Base-by-base conservation (phyloP, 2,329 filamentous ascomycete genomes). In the Stromatinia cepivora region DNA sequence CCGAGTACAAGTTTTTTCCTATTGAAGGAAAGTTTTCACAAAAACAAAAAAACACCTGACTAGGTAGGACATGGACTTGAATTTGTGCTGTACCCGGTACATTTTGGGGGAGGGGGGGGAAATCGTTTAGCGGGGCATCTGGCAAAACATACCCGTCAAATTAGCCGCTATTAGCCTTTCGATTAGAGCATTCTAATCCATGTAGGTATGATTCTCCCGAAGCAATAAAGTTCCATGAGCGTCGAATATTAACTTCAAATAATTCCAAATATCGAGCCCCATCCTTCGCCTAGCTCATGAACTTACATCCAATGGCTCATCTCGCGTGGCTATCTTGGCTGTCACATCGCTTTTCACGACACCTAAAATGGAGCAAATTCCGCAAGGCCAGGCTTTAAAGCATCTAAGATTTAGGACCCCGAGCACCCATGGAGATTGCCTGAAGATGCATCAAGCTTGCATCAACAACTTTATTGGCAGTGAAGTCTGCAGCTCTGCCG, bases 121-220 rank as follows among this genome's bases (percentile, higher is more conserved):
- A 52, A 28, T 52, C n/a, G 59, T 63, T 39, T 63, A 39, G 31
- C 61, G 61, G 61, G 61, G 31, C 61, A 52, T 52, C 46, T 63
- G 22, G 48, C 34, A 36, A 28, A 63, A 15, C 61, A 63, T 28
- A 39, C 31, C 59, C 59, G 46, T 52, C n/a, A 64, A 9, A 39
- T 64, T 64, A 64, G 31, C 48, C 31, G 31, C 59, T 62, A 62
- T 25, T 62, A 62, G 45, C 59, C 31, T 62, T 36, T 36, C 45
- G 59, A 50, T 50, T 34, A 50, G 28, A 64, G 11, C 15, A 9
- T 64, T 53, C 15, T 9, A 64, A 39, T 39, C 46, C 34, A 39
- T 64, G 34, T n/a, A 22, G 61, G 61, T 52, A 42, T 17, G n/a
- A 52, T 52, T 50, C 61, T 64, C 34, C 46, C 61, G 61, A 39